Conservation (phyloP, 306 rosid genomes). For the Cucurbita argyrosperma region DNA sequence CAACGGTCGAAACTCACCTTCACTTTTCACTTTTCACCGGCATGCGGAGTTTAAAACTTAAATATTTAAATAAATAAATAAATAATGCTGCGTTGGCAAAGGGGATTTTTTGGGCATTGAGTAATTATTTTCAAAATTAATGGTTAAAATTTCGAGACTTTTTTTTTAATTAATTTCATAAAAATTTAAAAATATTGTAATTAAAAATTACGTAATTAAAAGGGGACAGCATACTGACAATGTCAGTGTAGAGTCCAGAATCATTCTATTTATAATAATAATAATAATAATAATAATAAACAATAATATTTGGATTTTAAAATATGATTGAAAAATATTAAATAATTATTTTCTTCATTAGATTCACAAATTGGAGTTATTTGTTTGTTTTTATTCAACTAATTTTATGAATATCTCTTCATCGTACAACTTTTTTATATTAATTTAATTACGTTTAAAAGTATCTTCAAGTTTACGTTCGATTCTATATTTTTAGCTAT, state of each 20-base stretch:
- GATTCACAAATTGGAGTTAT: not conserved
- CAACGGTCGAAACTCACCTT: not conserved
- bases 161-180: not conserved
- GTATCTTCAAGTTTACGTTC: too few relatives aligned
- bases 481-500: too few relatives aligned
- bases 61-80: not conserved
- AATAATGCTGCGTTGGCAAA: not conserved
- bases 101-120: constrained; percentile 2
- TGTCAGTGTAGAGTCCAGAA: not conserved
- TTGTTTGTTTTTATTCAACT: not conserved
- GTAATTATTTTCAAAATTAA: not conserved
- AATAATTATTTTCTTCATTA: not conserved
- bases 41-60: not conserved
- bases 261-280: not conserved
- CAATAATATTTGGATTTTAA: not conserved
- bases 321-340: not conserved
- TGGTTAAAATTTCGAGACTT: not conserved
- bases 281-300: not conserved
- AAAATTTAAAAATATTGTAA: not conserved
- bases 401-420: not conserved
- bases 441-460: too few relatives aligned
- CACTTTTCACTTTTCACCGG: constrained; percentile 1
- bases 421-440: not conserved
- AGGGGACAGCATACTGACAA: not conserved
- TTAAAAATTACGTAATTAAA: not conserved